phyloP scores from a whole-genome alignment of 140 eudicot species.

The Bidens hawaiensis region DNA sequence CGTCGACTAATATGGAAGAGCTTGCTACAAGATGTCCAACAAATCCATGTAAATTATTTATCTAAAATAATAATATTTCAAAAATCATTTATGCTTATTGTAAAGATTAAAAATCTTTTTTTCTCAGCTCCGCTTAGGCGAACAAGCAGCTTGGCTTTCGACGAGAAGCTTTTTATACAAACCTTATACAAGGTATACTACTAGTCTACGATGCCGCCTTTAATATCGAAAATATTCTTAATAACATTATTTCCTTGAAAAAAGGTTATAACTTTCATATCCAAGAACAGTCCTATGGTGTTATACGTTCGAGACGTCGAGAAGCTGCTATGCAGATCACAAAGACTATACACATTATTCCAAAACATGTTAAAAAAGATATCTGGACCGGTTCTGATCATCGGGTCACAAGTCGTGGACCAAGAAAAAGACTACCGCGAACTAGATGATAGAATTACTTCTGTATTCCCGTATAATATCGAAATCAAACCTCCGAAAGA shows the following conservation, averaged over 20 bases:
- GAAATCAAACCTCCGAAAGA: slow-evolving; percentile 85
- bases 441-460: slow-evolving; percentile 65
- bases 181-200: slow-evolving; percentile 77
- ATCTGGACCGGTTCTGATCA: slow-evolving; percentile 64
- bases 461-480: slow-evolving; percentile 73
- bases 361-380: slow-evolving; percentile 75
- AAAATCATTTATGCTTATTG: not conserved
- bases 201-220: too few species aligned
- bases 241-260: slow-evolving; percentile 24
- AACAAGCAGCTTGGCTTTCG: slow-evolving; percentile 77
- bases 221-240: slow-evolving; percentile 9
- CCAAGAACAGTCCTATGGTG: slow-evolving; percentile 61
- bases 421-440: slow-evolving; percentile 43
- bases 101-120: not conserved
- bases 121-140: slow-evolving; percentile 76
- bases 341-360: slow-evolving; percentile 51
- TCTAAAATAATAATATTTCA: not conserved
- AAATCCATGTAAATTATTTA: slow-evolving; percentile 44
- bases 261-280: slow-evolving; percentile 67
- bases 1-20: slow-evolving; percentile 50
- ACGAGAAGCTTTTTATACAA: slow-evolving; percentile 77
- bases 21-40: slow-evolving; percentile 42
- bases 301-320: slow-evolving; percentile 82
- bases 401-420: slow-evolving; percentile 70
- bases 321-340: slow-evolving; percentile 76